Evolutionary conservation across 257 asterid genomes (phyloP).

Genomic region (Fraxinus cuspidata): DNA sequence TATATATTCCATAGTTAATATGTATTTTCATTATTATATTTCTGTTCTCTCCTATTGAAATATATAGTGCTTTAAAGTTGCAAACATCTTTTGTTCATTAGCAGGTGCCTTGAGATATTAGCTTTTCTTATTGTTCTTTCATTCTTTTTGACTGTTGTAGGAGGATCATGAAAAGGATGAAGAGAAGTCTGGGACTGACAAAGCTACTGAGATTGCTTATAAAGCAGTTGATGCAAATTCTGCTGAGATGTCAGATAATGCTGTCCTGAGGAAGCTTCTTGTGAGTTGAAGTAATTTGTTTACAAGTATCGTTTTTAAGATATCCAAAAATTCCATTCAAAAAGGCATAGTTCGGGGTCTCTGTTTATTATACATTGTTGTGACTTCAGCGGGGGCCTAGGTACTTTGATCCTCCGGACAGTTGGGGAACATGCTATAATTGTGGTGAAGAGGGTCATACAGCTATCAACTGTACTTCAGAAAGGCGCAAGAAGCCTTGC

Average conservation of each 20-base stretch:
- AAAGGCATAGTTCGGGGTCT: conserved; percentile 27
- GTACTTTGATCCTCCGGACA: conserved; percentile 95
- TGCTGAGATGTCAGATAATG: conserved; percentile 48
- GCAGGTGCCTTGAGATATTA: conserved; percentile 7
- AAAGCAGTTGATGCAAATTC: conserved; percentile 46
- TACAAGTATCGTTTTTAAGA: conserved; percentile 33
- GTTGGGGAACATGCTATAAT: conserved; percentile 93
- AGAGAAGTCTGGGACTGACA: conserved; percentile 35
- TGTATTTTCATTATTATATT: neutral
- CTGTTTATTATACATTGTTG: conserved; percentile 36
- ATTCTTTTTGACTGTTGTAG: conserved; percentile 32
- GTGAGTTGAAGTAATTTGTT: conserved; percentile 72
- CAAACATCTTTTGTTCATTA: neutral
- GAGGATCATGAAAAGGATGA: conserved; percentile 51
- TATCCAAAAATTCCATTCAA: conserved; percentile 27
- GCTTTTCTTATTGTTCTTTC: neutral
- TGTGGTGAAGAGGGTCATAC: conserved; percentile 97
- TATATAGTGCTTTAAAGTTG: neutral
- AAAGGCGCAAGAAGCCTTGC: conserved; percentile 88
- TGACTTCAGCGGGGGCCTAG: conserved; percentile 94
- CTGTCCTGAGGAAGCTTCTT: conserved; percentile 86
- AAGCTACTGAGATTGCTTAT: conserved; percentile 38
- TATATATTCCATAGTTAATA: neutral
- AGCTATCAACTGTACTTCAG: conserved; percentile 72
- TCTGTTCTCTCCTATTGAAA: neutral